These are phyloP conservation scores for Capronia americana DNA, from an alignment of 2,329 filamentous ascomycete species.

Conservation along the genomic window DNA sequence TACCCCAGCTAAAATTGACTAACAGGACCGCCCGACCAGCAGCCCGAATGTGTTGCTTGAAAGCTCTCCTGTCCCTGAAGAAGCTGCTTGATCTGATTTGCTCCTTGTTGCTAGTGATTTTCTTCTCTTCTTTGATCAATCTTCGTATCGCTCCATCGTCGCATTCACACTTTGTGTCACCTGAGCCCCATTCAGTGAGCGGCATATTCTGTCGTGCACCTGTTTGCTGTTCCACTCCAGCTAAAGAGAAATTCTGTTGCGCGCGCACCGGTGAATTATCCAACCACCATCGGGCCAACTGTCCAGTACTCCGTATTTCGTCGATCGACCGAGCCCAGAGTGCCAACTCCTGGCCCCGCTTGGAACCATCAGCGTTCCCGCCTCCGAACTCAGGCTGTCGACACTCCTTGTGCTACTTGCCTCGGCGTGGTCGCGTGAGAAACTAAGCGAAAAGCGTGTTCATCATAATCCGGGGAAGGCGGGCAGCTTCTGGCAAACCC, in stretches of 20 bases:
- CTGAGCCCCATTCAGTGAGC: constrained; percentile 8
- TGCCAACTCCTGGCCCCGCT: constrained; percentile 14
- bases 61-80: background rate
- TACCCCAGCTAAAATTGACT: constrained; percentile 12
- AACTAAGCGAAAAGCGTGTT: constrained; percentile 21
- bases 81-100: constrained; percentile 2
- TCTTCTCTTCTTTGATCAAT: constrained; percentile 3
- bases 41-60: constrained; percentile 2
- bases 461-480: constrained; percentile 31
- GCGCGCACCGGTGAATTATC: background rate
- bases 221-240: constrained; percentile 2
- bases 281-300: background rate
- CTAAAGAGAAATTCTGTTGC: background rate
- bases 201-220: background rate
- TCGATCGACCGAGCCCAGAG: constrained; percentile 5
- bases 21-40: constrained; percentile 9
- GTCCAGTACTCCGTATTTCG: background rate
- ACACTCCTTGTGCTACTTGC: background rate
- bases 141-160: background rate
- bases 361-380: constrained; percentile 15
- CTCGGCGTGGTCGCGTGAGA: constrained; percentile 26
- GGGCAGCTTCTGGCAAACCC: constrained; percentile 18
- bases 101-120: background rate
- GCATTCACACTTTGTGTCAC: constrained; percentile 5
- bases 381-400: constrained; percentile 3